Conservation (phyloP, 2,329 filamentous ascomycete species). For the Chaetothyriales sp. region DNA sequence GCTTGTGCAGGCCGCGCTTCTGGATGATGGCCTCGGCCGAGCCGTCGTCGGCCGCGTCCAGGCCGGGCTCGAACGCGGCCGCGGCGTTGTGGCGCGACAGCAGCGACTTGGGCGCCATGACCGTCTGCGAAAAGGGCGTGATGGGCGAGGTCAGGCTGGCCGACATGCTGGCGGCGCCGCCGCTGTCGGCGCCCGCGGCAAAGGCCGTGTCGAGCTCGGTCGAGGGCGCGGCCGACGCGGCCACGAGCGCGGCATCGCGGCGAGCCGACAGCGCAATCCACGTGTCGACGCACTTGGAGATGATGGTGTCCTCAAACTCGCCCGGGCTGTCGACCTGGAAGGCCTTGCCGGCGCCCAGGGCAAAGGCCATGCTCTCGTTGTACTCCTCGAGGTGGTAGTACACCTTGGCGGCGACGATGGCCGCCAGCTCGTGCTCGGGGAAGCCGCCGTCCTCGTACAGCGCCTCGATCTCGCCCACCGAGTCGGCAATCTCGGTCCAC, state of each 20-base stretch:
- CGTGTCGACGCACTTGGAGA: slow-evolving; percentile 94
- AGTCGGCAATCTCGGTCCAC: slow-evolving; percentile 92
- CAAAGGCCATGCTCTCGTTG: slow-evolving; percentile 98
- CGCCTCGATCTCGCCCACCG: slow-evolving; percentile 88
- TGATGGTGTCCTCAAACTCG: slow-evolving; percentile 98
- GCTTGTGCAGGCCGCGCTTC: slow-evolving; percentile 60
- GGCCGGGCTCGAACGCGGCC: slow-evolving; percentile 43
- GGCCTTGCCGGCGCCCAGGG: slow-evolving; percentile 81
- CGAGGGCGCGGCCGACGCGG: slow-evolving; percentile 35
- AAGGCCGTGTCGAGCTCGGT: slow-evolving; percentile 70
- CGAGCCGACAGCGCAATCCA: slow-evolving; percentile 72
- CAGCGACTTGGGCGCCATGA: slow-evolving; percentile 82
- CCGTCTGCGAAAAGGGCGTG: slow-evolving; percentile 88
- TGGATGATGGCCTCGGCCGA: slow-evolving; percentile 49
- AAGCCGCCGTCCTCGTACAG: slow-evolving; percentile 95
- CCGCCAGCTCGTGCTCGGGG: slow-evolving; percentile 83
- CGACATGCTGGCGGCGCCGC: slow-evolving; percentile 47
- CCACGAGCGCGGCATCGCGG: slow-evolving; percentile 39
- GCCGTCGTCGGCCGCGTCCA: slow-evolving; percentile 37
- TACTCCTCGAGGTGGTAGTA: slow-evolving; percentile 99
- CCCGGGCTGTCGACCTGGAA: slow-evolving; percentile 84
- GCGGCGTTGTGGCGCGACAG: slow-evolving; percentile 66
- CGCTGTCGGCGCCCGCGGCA: slow-evolving; percentile 52
- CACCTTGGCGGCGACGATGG: slow-evolving; percentile 89
- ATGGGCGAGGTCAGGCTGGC: slow-evolving; percentile 68